These are phyloP conservation scores for Aleurites moluccanus DNA, from an alignment of 441 rosid species.

Conservation along the genomic window DNA sequence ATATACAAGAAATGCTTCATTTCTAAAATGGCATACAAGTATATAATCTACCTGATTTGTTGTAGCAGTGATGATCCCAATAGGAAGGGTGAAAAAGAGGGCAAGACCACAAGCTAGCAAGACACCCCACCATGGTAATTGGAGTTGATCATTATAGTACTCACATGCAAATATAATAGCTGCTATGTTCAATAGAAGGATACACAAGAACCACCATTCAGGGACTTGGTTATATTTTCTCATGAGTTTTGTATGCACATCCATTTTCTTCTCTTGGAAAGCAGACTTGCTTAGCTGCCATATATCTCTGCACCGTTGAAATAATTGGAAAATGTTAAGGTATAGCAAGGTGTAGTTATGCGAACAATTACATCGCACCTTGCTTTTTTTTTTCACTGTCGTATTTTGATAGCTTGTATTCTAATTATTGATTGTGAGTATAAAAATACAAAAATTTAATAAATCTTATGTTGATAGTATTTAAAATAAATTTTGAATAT, in stretches of 20 bases:
- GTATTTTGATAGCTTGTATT: background rate
- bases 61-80: constrained; percentile 87
- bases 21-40: background rate
- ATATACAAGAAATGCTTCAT: background rate
- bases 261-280: constrained; percentile 59
- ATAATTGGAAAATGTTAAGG: background rate
- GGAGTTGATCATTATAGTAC: constrained; percentile 76
- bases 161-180: constrained; percentile 66
- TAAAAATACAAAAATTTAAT: too few relatives aligned
- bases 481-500: too few relatives aligned
- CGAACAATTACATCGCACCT: too few relatives aligned
- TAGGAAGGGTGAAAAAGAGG: constrained; percentile 76
- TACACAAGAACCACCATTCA: constrained; percentile 86
- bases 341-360: background rate
- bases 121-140: constrained; percentile 96
- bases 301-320: constrained; percentile 55
- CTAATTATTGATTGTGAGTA: background rate
- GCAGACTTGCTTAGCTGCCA: constrained; percentile 75
- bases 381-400: too few relatives aligned
- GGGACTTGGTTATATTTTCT: constrained; percentile 72
- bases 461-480: too few relatives aligned
- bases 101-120: constrained; percentile 76
- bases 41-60: constrained; percentile 68
- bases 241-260: constrained; percentile 76
- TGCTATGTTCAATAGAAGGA: constrained; percentile 53